Evolutionary conservation across 208 protist species (phyloP).

Genomic region (Crithidia thermophila): DNA sequence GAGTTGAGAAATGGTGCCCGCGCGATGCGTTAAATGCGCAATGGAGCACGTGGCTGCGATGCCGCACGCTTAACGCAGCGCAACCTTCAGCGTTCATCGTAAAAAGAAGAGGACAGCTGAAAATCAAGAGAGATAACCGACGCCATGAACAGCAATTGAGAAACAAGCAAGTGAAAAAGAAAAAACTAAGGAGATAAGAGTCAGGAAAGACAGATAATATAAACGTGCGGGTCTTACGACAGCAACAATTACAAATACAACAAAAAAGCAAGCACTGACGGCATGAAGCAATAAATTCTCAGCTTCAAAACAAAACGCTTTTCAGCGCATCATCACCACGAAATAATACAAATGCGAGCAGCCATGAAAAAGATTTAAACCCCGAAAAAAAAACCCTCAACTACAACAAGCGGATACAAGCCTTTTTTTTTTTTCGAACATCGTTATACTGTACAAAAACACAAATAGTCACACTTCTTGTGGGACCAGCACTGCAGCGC

Average conservation of each 20-base stretch:
- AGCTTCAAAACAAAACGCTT: not conserved
- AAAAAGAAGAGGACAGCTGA: not conserved
- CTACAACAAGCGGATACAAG: too few relatives aligned
- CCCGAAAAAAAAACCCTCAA: not conserved
- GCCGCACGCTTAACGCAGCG: too few relatives aligned
- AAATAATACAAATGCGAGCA: not conserved
- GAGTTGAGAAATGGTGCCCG: too few relatives aligned
- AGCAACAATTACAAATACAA: not conserved
- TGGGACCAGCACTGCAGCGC: too few relatives aligned
- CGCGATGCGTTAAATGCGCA: too few relatives aligned
- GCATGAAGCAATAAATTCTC: not conserved
- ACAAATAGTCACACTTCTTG: not conserved
- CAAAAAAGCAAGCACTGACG: not conserved
- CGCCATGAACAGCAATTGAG: not conserved
- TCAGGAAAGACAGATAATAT: not conserved
- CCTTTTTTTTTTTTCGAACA: too few relatives aligned
- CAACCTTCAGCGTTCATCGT: too few relatives aligned
- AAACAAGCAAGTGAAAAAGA: slow-evolving; percentile 15
- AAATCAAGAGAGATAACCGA: not conserved
- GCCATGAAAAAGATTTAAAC: not conserved
- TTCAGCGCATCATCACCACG: not conserved
- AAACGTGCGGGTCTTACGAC: too few relatives aligned
- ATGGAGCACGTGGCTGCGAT: too few relatives aligned
- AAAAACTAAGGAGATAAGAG: not conserved
- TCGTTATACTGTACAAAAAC: too few relatives aligned